Conservation (phyloP, 148 eudicot species). For the Drosera capensis region DNA sequence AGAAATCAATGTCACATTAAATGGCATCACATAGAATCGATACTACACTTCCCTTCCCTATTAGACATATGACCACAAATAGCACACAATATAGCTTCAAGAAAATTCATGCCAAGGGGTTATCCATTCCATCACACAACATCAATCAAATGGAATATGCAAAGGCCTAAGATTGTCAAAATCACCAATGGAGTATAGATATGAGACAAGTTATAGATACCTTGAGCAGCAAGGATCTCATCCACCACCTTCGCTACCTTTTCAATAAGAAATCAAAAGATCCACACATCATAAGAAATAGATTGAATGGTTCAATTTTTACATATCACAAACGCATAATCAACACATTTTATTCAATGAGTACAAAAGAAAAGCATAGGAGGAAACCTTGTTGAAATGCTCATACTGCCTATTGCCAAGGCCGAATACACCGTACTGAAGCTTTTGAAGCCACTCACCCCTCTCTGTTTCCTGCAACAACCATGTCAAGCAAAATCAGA, state of each 20-base stretch:
- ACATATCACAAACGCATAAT: neutral
- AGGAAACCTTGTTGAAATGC: conserved; percentile 87
- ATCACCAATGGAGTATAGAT: neutral
- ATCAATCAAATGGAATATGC: neutral
- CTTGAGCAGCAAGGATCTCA: conserved; percentile 47
- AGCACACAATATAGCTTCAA: too few relatives aligned
- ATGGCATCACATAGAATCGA: too few relatives aligned
- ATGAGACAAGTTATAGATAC: conserved; percentile 14
- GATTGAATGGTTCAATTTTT: neutral
- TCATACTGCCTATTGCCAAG: conserved; percentile 92
- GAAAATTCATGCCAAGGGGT: too few relatives aligned
- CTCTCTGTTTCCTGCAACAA: conserved; percentile 42
- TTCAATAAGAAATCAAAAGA: conserved; percentile 5
- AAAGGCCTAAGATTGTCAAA: neutral
- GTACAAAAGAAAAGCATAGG: neutral
- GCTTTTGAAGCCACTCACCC: conserved; percentile 69
- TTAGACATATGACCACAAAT: too few relatives aligned
- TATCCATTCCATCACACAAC: too few relatives aligned
- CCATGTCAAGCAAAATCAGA: neutral
- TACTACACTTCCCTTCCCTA: too few relatives aligned
- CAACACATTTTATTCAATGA: conserved; percentile 1
- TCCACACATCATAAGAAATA: neutral
- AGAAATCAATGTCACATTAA: too few relatives aligned
- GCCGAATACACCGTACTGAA: conserved; percentile 64
- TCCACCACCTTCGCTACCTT: conserved; percentile 76